Evolutionary conservation across 148 eudicot species (phyloP), one percentile per base, ranked within the genome.

Genomic region (Euryodendron excelsum): DNA sequence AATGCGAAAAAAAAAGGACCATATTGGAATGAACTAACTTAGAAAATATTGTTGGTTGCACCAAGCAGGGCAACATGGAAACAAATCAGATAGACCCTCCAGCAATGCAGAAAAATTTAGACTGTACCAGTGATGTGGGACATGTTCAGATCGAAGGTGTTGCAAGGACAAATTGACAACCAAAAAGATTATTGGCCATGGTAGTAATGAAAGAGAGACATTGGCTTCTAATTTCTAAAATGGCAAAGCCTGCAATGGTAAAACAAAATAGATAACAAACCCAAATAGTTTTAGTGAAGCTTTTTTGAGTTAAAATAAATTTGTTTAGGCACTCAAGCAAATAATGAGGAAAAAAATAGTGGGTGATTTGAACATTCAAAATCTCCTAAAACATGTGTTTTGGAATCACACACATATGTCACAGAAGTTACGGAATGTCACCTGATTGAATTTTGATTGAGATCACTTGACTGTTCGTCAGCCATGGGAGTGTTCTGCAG

Each of bases 371-470:
- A 27, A 55, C n/a, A 18, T 14, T 5, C 6, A 69, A 69, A 25
- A 45, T 25, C 17, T 12, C 18, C 27, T 0, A n/a, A 67, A 37
- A 15, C 25, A 10, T 39, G 33, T 27, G 18, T 27, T 69, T 69
- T 11, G 20, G 5, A 55, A 55, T 55, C 12, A 45, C 21, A 27
- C 14, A 10, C 5, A 44, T 50, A 44, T 23, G 30, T 61, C 17
- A 41, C 0, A 47, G 61, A 52, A 79, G 52, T 37, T 21, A 71
- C 15, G 59, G 27, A 82, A 1, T 12, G 15, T 68, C 71, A 88
- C 90, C 85, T 80, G 34, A 50, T 36, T 47, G 85, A 71, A 60
- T 73, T 58, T 64, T 80, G 83, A 52, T 84, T 79, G 52, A 82
- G 78, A 74, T 85, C 80, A 78, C 50, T 71, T 12, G 76, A 62